Evolutionary conservation across 2,329 filamentous ascomycete species (phyloP), one percentile per base, ranked within the genome.

Genomic region (Pseudogymnoascus sp.): DNA sequence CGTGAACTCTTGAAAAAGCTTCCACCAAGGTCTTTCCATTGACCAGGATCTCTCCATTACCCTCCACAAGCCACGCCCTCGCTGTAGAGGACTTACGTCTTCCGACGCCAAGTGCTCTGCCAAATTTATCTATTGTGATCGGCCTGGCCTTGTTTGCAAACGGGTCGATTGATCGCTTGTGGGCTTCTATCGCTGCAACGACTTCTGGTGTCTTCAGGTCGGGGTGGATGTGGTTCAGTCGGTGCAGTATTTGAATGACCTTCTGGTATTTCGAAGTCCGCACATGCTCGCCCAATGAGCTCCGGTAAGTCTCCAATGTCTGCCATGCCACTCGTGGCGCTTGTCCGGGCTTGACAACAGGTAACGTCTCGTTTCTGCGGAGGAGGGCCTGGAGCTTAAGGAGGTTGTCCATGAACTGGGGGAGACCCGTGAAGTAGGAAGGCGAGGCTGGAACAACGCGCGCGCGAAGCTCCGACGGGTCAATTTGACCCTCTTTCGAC

Each of bases 341-440:
- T 63, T 93, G 82, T 63, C 80, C 82, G 0, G 84, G 74, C 1
- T 84, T 75, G 9, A 92, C 77, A 3, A 79, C 82, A 5, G 94
- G 94, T 12, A 97, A 82, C 27, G 85, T 80, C 62, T 85, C 81
- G 73, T 94, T 88, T 74, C 85, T 87, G 60, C 85, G 84, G 62
- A 89, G 77, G 25, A 97, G 81, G 9, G 82, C 80, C 69, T 90
- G 84, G 58, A 99, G 81, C 52, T 80, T 78, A 67, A 97, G 82
- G 68, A 89, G 84, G 70, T 89, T 84, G 76, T 99, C 94, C 75
- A 88, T 94, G 79, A 96, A 97, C 61, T 82, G 80, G 1, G 92
- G 89, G 64, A 87, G 87, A 60, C 88, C 88, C 60, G 91, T 92
- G 79, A 97, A 99, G 77, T 99, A 99, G n/a, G 93, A 94, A 2